A percentile compares a stretch with the other conserved stretches of the same genome.
Conservation (phyloP, 2,329 filamentous ascomycete species). For the Cytospora piceae region DNA sequence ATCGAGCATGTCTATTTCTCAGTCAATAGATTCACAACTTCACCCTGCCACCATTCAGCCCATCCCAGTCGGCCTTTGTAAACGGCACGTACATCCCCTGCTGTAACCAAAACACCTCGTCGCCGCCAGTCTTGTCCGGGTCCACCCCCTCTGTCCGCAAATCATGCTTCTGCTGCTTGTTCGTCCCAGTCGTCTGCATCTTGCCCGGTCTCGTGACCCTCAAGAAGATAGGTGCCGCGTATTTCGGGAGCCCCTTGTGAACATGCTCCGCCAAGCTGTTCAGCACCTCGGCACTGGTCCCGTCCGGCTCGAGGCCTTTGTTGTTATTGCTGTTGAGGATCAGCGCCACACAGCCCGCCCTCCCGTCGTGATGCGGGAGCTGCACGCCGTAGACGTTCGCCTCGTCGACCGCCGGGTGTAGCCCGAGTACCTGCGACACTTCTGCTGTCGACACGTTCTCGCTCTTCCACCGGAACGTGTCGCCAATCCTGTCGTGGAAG, state of each 20-base stretch:
- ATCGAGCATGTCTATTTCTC: too few species aligned
- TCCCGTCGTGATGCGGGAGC: constrained; percentile 79
- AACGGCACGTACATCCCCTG: constrained; percentile 71
- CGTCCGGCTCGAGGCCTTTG: constrained; percentile 41
- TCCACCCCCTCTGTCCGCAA: constrained; percentile 76
- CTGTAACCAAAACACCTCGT: constrained; percentile 67
- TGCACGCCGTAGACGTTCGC: constrained; percentile 86
- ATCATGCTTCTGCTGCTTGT: constrained; percentile 83
- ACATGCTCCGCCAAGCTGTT: constrained; percentile 65
- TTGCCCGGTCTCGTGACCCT: constrained; percentile 62
- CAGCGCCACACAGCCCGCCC: constrained; percentile 70
- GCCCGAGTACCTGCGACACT: constrained; percentile 74
- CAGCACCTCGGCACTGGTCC: constrained; percentile 47
- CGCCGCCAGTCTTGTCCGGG: constrained; percentile 55
- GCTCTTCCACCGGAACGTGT: constrained; percentile 80
- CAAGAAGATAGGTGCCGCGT: constrained; percentile 78
- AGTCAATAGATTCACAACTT: constrained; percentile 58
- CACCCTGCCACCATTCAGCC: constrained; percentile 67
- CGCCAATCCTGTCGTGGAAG: constrained; percentile 81
- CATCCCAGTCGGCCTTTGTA: constrained; percentile 67
- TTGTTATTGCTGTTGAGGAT: constrained; percentile 48
- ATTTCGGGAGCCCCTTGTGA: constrained; percentile 64
- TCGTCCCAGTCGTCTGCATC: constrained; percentile 76
- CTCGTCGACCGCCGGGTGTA: constrained; percentile 69
- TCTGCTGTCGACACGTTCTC: constrained; percentile 84